Evolutionary conservation across 1,284 basidiomycete genomes (phyloP).

Genomic region (Cystobasidium slooffiae): DNA sequence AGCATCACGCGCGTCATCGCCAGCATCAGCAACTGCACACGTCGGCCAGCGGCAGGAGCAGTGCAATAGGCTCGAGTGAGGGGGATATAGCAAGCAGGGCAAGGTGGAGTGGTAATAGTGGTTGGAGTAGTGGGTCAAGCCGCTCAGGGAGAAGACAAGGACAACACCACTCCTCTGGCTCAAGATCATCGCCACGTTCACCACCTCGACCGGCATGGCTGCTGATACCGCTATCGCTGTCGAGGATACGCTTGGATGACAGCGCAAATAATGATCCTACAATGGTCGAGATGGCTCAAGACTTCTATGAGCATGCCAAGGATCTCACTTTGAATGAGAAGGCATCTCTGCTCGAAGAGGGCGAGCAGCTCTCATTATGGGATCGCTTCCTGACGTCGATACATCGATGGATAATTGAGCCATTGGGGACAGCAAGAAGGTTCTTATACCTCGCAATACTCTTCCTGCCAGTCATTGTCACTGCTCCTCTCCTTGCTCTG

Average conservation of each 20-base stretch:
- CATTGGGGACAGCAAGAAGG: slow-evolving; percentile 77
- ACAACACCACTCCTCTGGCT: neutral
- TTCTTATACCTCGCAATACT: slow-evolving; percentile 82
- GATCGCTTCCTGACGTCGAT: slow-evolving; percentile 44
- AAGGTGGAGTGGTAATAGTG: slow-evolving; percentile 4
- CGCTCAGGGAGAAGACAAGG: neutral
- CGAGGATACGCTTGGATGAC: slow-evolving; percentile 15
- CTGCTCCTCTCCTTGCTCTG: slow-evolving; percentile 81
- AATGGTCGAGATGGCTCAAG: slow-evolving; percentile 6
- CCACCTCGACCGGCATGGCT: slow-evolving; percentile 6
- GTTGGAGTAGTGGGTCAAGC: neutral
- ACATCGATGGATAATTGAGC: slow-evolving; percentile 71
- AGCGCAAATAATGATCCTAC: neutral
- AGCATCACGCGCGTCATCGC: slow-evolving; percentile 9
- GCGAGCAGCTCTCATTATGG: slow-evolving; percentile 21
- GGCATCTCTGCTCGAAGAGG: slow-evolving; percentile 18
- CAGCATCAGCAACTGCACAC: slow-evolving; percentile 15
- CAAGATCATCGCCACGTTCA: neutral
- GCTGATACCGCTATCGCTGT: slow-evolving; percentile 27
- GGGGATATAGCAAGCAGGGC: neutral
- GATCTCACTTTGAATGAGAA: slow-evolving; percentile 18
- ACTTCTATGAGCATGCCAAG: slow-evolving; percentile 28
- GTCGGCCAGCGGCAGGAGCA: slow-evolving; percentile 3
- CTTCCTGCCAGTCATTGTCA: slow-evolving; percentile 85
- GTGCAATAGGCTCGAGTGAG: neutral